Conservation (phyloP, 2,329 filamentous ascomycete genomes). For the Pestalotiopsis sp. region DNA sequence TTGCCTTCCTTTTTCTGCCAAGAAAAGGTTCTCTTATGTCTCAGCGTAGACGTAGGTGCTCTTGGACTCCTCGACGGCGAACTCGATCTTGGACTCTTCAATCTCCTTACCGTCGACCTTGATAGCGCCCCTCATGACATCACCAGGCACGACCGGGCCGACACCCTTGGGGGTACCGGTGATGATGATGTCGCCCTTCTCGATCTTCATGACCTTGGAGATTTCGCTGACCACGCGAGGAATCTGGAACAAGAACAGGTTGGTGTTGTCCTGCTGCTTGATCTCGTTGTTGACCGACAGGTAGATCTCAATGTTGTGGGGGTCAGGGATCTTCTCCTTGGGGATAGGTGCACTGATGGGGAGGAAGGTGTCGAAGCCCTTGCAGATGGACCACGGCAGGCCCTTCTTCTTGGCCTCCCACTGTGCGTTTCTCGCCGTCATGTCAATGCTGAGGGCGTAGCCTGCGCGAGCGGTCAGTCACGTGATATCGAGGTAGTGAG, state of each 20-base stretch:
- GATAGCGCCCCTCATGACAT: constrained; percentile 83
- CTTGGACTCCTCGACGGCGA: constrained; percentile 76
- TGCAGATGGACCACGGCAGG: constrained; percentile 92
- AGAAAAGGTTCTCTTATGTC: constrained; percentile 48
- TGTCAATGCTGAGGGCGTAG: constrained; percentile 91
- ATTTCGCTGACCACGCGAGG: constrained; percentile 88
- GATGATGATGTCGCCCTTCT: constrained; percentile 87
- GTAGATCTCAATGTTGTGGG: constrained; percentile 84
- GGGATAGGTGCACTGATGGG: constrained; percentile 81
- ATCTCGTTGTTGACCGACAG: constrained; percentile 78
- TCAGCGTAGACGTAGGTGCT: constrained; percentile 76
- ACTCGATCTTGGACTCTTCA: constrained; percentile 81
- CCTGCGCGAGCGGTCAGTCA: constrained; percentile 44
- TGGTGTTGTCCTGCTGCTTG: constrained; percentile 85
- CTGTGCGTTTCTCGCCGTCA: constrained; percentile 95
- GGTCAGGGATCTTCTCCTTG: constrained; percentile 79
- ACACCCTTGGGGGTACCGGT: constrained; percentile 99
- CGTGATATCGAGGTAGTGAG: neutral
- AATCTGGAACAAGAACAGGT: constrained; percentile 90
- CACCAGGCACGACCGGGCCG: constrained; percentile 79
- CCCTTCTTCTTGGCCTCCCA: constrained; percentile 97
- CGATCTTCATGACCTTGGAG: constrained; percentile 89
- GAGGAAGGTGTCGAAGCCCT: constrained; percentile 97
- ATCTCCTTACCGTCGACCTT: constrained; percentile 79
- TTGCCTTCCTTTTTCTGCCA: constrained; percentile 9